phyloP scores from a whole-genome alignment of 306 rosid genomes.

The Vigna hirtella region DNA sequence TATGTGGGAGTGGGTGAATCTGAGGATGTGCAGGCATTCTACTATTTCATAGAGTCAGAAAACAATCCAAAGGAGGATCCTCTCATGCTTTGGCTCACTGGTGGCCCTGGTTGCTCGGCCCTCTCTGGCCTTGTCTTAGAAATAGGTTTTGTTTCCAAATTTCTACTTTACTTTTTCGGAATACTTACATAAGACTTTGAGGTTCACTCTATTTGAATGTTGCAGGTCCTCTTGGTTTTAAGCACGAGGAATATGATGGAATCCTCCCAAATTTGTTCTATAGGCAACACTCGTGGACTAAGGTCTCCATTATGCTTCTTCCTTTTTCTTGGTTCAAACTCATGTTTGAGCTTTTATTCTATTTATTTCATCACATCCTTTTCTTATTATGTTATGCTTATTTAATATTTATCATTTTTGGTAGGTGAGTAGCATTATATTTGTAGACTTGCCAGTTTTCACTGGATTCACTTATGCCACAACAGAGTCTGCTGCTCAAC shows the following conservation, averaged over 20 bases:
- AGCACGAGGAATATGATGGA: conserved; percentile 54
- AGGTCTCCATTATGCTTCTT: conserved; percentile 46
- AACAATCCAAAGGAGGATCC: conserved; percentile 66
- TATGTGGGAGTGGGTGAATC: conserved; percentile 75
- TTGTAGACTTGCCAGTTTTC: conserved; percentile 66
- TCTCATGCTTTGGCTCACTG: conserved; percentile 75
- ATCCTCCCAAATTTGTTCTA: conserved; percentile 56
- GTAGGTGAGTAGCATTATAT: conserved; percentile 64
- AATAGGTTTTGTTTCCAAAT: conserved; percentile 48
- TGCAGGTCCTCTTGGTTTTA: conserved; percentile 67
- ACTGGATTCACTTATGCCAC: conserved; percentile 76
- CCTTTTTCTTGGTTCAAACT: neutral
- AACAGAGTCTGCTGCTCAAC: conserved; percentile 35
- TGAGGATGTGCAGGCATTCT: conserved; percentile 64
- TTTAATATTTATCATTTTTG: neutral
- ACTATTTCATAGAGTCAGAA: conserved; percentile 70
- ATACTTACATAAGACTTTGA: too few species aligned
- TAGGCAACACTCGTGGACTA: conserved; percentile 73
- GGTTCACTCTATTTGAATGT: neutral
- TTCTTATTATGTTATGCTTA: neutral
- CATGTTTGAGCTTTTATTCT: neutral
- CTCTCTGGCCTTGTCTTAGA: conserved; percentile 58
- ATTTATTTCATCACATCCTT: neutral
- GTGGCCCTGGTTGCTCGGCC: conserved; percentile 80
- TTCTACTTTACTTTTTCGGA: neutral